Evolutionary conservation across 2,329 filamentous ascomycete species (phyloP).

Genomic region (Phialophora expanda): DNA sequence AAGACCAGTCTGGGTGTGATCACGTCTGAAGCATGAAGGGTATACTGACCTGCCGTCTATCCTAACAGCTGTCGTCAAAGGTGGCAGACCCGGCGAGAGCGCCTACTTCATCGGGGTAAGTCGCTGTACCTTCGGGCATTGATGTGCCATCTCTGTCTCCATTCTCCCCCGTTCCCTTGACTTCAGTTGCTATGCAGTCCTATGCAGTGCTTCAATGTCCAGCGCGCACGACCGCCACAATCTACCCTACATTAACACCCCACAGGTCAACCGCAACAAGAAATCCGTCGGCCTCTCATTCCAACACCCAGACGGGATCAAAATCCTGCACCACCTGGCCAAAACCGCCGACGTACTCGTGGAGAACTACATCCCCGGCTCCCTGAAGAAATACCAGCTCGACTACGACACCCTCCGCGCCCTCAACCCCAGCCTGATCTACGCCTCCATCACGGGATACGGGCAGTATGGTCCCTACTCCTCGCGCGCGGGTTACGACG

Average conservation of each 20-base stretch:
- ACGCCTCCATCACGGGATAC: slow-evolving; percentile 96
- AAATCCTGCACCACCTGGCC: slow-evolving; percentile 83
- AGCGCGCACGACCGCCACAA: too few species aligned
- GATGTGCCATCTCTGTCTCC: not conserved
- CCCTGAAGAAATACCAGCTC: slow-evolving; percentile 83
- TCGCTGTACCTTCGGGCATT: slow-evolving; percentile 4
- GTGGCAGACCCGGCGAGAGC: slow-evolving; percentile 74
- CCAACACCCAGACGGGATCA: slow-evolving; percentile 79
- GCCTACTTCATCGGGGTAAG: slow-evolving; percentile 90
- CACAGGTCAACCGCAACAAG: slow-evolving; percentile 92
- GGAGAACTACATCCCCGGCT: slow-evolving; percentile 88
- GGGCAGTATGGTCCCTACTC: slow-evolving; percentile 93
- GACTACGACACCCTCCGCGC: slow-evolving; percentile 80
- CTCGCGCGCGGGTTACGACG: slow-evolving; percentile 89
- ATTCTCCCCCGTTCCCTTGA: not conserved
- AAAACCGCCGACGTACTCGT: slow-evolving; percentile 89
- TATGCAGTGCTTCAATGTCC: too few species aligned
- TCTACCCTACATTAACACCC: not conserved
- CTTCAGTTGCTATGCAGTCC: not conserved
- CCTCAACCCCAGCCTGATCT: slow-evolving; percentile 86
- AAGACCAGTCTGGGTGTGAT: not conserved
- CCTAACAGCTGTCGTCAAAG: slow-evolving; percentile 25
- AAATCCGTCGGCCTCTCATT: slow-evolving; percentile 93
- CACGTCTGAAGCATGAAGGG: not conserved
- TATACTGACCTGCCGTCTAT: not conserved